Conservation (phyloP, 1,284 basidiomycete species). For the Cutaneotrichosporon dermatis region DNA sequence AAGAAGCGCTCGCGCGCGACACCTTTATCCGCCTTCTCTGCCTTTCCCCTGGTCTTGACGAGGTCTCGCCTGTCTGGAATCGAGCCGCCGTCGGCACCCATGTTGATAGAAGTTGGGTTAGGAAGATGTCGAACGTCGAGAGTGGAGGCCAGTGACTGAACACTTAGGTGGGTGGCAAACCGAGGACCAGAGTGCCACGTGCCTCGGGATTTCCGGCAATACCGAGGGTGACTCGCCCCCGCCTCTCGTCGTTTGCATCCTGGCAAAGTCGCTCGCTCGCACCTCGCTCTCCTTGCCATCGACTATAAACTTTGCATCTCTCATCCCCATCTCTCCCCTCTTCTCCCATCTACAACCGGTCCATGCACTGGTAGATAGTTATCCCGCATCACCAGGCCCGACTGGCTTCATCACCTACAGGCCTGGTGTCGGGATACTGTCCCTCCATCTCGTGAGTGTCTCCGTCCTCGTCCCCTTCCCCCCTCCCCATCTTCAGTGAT, state of each 20-base stretch:
- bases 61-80: slow-evolving; percentile 49
- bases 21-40: slow-evolving; percentile 72
- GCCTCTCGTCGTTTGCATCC: neutral
- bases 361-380: slow-evolving; percentile 3
- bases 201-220: neutral
- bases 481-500: slow-evolving; percentile 26
- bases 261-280: no score
- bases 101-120: slow-evolving; percentile 10
- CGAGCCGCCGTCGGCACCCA: slow-evolving; percentile 50
- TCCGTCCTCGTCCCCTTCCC: slow-evolving; percentile 1
- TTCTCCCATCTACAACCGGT: slow-evolving; percentile 1
- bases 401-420: neutral
- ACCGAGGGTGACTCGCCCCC: no score
- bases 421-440: slow-evolving; percentile 16
- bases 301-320: neutral
- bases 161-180: slow-evolving; percentile 15
- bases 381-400: slow-evolving; percentile 11
- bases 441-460: slow-evolving; percentile 7
- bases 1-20: slow-evolving; percentile 81
- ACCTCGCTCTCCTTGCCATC: no score
- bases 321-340: neutral
- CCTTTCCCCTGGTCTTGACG: slow-evolving; percentile 46
- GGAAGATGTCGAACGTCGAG: neutral
- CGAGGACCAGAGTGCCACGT: neutral
- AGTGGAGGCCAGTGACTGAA: no score